Percentiles rank a stretch among this genome's conserved stretches.
phyloP scores from a whole-genome alignment of 2,329 filamentous ascomycete species.

The Beauveria australis region DNA sequence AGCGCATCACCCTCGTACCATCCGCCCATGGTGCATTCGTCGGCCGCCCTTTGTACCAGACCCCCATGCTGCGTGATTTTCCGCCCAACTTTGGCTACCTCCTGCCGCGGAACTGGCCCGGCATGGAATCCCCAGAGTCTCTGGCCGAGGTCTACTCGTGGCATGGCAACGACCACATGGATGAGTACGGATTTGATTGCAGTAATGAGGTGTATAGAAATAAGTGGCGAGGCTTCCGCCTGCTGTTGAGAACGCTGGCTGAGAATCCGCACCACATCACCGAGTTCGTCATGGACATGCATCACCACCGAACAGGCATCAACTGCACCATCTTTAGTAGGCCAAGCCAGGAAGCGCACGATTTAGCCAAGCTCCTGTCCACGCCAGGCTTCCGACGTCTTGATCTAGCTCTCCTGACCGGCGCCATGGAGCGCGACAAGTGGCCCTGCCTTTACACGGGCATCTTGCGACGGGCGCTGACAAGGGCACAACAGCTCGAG shows the following conservation, averaged over 20 bases:
- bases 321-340: conserved; percentile 23
- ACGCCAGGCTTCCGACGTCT: conserved; percentile 21
- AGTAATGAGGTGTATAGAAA: conserved; percentile 13
- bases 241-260: conserved; percentile 20
- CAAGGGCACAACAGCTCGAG: conserved; percentile 13
- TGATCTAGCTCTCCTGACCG: conserved; percentile 18
- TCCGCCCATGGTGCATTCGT: too few relatives aligned
- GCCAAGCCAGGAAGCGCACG: conserved; percentile 17
- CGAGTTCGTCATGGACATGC: conserved; percentile 26
- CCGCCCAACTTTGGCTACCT: too few relatives aligned
- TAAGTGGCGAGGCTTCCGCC: conserved; percentile 25
- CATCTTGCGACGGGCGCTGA: conserved; percentile 15
- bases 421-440: neutral
- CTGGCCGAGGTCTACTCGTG: too few relatives aligned
- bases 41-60: too few relatives aligned
- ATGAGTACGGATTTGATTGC: conserved; percentile 1
- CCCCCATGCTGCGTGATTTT: too few relatives aligned
- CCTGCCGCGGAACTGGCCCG: too few relatives aligned
- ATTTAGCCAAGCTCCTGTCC: conserved; percentile 16
- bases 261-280: conserved; percentile 19
- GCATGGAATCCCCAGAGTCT: too few relatives aligned
- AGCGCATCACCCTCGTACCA: too few relatives aligned
- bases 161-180: too few relatives aligned
- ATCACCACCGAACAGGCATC: conserved; percentile 22
- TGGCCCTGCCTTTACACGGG: conserved; percentile 10